Evolutionary conservation across 2,329 filamentous ascomycete genomes (phyloP), one percentile per base, ranked within the genome.

Genomic region (Hypoxylon sp.): DNA sequence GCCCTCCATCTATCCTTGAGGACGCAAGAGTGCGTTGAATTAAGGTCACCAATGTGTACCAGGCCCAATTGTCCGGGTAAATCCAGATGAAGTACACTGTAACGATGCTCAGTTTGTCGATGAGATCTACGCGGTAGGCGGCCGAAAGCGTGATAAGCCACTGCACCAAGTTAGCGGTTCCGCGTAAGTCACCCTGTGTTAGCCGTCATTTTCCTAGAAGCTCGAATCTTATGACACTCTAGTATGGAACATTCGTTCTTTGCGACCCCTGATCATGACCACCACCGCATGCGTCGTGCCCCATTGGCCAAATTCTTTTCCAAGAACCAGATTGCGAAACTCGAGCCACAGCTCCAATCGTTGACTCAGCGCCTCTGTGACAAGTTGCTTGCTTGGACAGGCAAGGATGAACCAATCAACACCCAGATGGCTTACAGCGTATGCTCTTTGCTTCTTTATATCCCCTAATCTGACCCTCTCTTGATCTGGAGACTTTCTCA

Each of bases 271-370:
- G 55, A 68, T 30, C 75, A 76, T 30, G 70, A 75, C 50, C 50
- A 68, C 4, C 74, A 75, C 52, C 74, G 73, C 1, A 39, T 62
- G 1, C 73, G 74, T 1, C 70, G 73, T 24, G 48, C 44, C 1
- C 65, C 75, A 0, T n/a, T 77, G 30, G 67, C 65, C 55, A 72
- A 70, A 39, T 77, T 75, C 69, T 77, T 78, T 60, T 76, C 74
- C 0, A 71, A 70, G 20, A 46, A 48, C 24, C 72, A 73, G 61
- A 72, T 77, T 43, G 47, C 69, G 2, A 66, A 67, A 71, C 72
- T 77, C n/a, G 76, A 78, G 61, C 59, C 64, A 2, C 69, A 73
- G 19, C 59, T 77, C 2, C 67, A 73, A 34, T 63, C 50, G 3
- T 52, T 73, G 15, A 70, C 68, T 2, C 72, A 74, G 62, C 68